These are phyloP conservation scores for Agrocybe pediades DNA, from an alignment of 768 basidiomycete genomes.

Conservation along the genomic window DNA sequence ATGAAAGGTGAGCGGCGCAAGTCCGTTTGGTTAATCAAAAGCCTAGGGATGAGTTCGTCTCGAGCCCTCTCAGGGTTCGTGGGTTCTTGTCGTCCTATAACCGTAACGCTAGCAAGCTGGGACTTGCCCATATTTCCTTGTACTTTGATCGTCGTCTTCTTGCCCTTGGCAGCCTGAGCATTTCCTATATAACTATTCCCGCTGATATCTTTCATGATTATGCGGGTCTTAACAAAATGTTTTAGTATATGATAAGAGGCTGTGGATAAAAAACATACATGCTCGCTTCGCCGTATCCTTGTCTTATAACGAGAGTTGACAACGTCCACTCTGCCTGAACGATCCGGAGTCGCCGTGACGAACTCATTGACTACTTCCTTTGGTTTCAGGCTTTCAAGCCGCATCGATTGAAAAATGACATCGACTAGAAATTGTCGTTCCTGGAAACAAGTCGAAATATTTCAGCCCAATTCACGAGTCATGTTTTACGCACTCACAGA, in stretches of 20 bases:
- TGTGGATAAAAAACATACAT: slow-evolving; percentile 28
- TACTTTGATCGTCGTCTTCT: slow-evolving; percentile 35
- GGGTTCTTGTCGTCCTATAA: slow-evolving; percentile 41
- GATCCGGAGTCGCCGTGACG: slow-evolving; percentile 17
- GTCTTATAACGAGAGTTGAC: slow-evolving; percentile 44
- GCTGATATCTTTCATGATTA: slow-evolving; percentile 34
- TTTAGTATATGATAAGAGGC: background rate
- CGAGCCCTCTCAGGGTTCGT: slow-evolving; percentile 41
- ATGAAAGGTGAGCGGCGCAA: slow-evolving; percentile 35
- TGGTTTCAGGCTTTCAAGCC: slow-evolving; percentile 34
- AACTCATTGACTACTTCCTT: slow-evolving; percentile 36
- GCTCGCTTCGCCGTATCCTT: slow-evolving; percentile 33
- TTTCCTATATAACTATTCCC: slow-evolving; percentile 34
- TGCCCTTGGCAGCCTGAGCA: slow-evolving; percentile 32
- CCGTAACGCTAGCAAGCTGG: slow-evolving; percentile 34
- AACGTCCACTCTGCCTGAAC: slow-evolving; percentile 30
- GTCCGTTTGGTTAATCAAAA: slow-evolving; percentile 32
- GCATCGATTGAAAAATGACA: slow-evolving; percentile 31
- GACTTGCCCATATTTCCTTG: slow-evolving; percentile 11
- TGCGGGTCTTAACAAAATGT: slow-evolving; percentile 23
- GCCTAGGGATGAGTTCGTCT: slow-evolving; percentile 35
- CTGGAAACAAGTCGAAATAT: slow-evolving; percentile 13
- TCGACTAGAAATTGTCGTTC: slow-evolving; percentile 31
- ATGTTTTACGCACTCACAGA: no score
- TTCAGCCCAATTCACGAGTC: no score